phyloP scores from a whole-genome alignment of 2,329 filamentous ascomycete species.

The Neodidymelliopsis sp. region DNA sequence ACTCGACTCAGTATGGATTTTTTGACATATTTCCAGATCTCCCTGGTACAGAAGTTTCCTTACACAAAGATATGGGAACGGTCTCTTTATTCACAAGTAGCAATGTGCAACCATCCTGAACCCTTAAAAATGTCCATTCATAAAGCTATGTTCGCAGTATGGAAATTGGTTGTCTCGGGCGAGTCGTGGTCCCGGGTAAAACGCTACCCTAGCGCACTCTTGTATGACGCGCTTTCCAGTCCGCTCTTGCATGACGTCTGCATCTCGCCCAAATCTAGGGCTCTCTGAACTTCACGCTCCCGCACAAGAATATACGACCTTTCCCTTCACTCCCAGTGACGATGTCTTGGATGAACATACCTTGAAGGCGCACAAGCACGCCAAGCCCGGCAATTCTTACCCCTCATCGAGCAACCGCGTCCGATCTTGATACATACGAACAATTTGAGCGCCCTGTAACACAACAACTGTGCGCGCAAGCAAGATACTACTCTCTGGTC shows the following conservation, averaged over 20 bases:
- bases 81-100: no score
- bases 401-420: constrained; percentile 5
- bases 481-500: neutral
- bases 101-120: no score
- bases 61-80: no score
- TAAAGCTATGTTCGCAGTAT: no score
- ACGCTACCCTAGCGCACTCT: neutral
- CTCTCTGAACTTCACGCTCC: neutral
- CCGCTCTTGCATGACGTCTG: constrained; percentile 8
- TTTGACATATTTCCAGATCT: no score
- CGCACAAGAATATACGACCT: no score
- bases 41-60: no score
- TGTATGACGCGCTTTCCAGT: neutral
- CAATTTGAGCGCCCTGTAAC: neutral
- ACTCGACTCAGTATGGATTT: no score
- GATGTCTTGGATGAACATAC: neutral
- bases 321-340: neutral
- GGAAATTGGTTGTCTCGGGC: neutral
- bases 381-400: constrained; percentile 14
- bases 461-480: neutral
- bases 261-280: neutral
- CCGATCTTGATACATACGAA: neutral
- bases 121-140: no score
- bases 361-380: constrained; percentile 3
- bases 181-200: neutral